Evolutionary conservation across 2,329 filamentous ascomycete genomes (phyloP).

Genomic region (Dissoconium aciculare): DNA sequence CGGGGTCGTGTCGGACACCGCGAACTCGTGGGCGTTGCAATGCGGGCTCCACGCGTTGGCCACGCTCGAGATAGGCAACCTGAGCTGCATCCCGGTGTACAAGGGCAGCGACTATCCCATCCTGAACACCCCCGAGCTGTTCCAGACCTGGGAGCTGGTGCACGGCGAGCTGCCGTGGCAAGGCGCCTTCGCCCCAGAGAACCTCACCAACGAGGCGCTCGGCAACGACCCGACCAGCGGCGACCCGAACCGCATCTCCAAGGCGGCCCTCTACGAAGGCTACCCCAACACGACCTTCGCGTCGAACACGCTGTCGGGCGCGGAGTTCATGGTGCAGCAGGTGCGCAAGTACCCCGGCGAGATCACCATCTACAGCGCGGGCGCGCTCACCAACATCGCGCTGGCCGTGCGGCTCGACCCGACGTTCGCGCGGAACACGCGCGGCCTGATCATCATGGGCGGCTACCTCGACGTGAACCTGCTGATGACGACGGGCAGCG

Average conservation of each 20-base stretch:
- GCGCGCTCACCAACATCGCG: slow-evolving; percentile 36
- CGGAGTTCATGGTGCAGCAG: slow-evolving; percentile 32
- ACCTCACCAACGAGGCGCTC: slow-evolving; percentile 28
- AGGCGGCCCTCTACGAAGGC: slow-evolving; percentile 31
- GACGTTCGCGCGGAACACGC: slow-evolving; percentile 32
- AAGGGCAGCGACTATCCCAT: slow-evolving; percentile 34
- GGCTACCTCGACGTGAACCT: slow-evolving; percentile 33
- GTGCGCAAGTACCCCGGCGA: slow-evolving; percentile 37
- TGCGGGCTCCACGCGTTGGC: slow-evolving; percentile 33
- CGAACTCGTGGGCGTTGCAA: slow-evolving; percentile 34
- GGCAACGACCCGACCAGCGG: slow-evolving; percentile 35
- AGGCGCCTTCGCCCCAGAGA: slow-evolving; percentile 32
- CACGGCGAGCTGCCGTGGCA: slow-evolving; percentile 33
- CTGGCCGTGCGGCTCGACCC: slow-evolving; percentile 34
- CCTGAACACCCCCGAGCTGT: slow-evolving; percentile 31
- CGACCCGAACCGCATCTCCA: slow-evolving; percentile 29
- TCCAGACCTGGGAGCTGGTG: slow-evolving; percentile 30
- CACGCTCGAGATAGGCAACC: slow-evolving; percentile 32
- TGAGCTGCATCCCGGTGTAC: slow-evolving; percentile 36
- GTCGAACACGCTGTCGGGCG: slow-evolving; percentile 26
- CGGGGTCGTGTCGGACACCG: slow-evolving; percentile 29
- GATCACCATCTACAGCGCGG: slow-evolving; percentile 34
- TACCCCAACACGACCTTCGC: slow-evolving; percentile 32
- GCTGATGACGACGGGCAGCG: slow-evolving; percentile 17
- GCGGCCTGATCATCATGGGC: slow-evolving; percentile 37